These are phyloP conservation scores for Aspergillus fijiensis DNA, from an alignment of 2,329 filamentous ascomycete genomes.

Conservation along the genomic window DNA sequence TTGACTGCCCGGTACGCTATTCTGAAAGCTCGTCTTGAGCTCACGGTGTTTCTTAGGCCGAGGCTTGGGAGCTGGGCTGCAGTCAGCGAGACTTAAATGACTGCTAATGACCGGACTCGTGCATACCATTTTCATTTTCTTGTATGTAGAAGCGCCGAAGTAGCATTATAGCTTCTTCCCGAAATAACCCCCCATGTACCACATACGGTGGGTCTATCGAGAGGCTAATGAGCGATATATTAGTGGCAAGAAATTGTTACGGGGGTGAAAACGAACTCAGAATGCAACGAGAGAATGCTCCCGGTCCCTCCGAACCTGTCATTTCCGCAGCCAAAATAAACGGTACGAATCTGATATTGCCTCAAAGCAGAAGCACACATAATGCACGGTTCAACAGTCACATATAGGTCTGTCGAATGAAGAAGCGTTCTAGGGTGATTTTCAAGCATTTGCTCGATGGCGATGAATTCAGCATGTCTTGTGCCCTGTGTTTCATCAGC, in stretches of 20 bases:
- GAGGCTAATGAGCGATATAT: conserved; percentile 47
- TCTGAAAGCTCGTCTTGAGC: conserved; percentile 59
- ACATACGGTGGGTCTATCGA: conserved; percentile 77
- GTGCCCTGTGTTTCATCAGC: conserved; percentile 64
- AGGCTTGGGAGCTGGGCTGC: conserved; percentile 57
- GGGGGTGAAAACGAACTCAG: conserved; percentile 50
- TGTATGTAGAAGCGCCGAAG: conserved; percentile 95
- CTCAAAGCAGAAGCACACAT: conserved; percentile 95
- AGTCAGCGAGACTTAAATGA: conserved; percentile 12
- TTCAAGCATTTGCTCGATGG: conserved; percentile 65
- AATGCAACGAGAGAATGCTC: conserved; percentile 84
- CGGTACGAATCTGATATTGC: conserved; percentile 81
- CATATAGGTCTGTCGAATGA: conserved; percentile 77
- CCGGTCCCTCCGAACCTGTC: conserved; percentile 97
- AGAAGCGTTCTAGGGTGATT: conserved; percentile 68
- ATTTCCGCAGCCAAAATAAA: conserved; percentile 94
- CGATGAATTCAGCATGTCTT: conserved; percentile 92
- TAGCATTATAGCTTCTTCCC: conserved; percentile 89
- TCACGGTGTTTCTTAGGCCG: conserved; percentile 64
- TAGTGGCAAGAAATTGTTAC: conserved; percentile 5
- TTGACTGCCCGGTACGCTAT: conserved; percentile 9
- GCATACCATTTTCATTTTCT: conserved; percentile 86
- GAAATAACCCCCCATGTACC: conserved; percentile 81
- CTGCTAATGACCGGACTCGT: neutral
- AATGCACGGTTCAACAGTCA: conserved; percentile 97